phyloP scores from a whole-genome alignment of 2,329 filamentous ascomycete genomes.

The Aureobasidium leucospermi region DNA sequence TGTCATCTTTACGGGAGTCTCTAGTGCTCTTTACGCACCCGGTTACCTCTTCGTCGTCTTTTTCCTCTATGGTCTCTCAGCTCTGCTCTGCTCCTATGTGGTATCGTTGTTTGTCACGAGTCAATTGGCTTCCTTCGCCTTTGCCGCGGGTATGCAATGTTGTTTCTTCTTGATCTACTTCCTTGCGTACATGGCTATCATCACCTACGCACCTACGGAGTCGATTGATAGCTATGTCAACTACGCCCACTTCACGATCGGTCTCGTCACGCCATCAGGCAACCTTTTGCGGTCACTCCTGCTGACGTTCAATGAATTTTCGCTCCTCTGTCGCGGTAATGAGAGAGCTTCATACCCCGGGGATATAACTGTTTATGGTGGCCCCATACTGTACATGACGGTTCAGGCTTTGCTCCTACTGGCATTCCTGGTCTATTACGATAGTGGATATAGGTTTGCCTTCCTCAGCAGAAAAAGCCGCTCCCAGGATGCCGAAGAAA shows the following conservation, averaged over 20 bases:
- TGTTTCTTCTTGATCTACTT: conserved; percentile 42
- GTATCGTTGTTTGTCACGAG: conserved; percentile 72
- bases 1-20: conserved; percentile 59
- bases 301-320: conserved; percentile 75
- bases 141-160: conserved; percentile 70
- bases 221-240: conserved; percentile 60
- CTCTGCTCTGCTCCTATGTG: conserved; percentile 69
- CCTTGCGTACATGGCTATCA: conserved; percentile 30
- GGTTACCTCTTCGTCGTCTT: conserved; percentile 78
- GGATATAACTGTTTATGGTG: conserved; percentile 67
- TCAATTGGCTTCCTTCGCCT: conserved; percentile 77
- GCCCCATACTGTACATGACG: conserved; percentile 75
- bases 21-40: conserved; percentile 65
- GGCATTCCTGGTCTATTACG: conserved; percentile 66
- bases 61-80: conserved; percentile 70
- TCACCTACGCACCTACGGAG: conserved; percentile 63
- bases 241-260: conserved; percentile 68
- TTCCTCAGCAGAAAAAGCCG: conserved; percentile 45
- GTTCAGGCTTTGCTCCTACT: conserved; percentile 67
- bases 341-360: conserved; percentile 61
- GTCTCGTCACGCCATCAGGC: conserved; percentile 66
- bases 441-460: conserved; percentile 59
- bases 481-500: conserved; percentile 37
- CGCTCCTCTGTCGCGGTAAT: conserved; percentile 62
- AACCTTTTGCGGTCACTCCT: conserved; percentile 69